Percentiles rank a stretch among this genome's conserved stretches.
phyloP scores from a whole-genome alignment of 2,329 filamentous ascomycete genomes.

The Colletotrichum lupini region DNA sequence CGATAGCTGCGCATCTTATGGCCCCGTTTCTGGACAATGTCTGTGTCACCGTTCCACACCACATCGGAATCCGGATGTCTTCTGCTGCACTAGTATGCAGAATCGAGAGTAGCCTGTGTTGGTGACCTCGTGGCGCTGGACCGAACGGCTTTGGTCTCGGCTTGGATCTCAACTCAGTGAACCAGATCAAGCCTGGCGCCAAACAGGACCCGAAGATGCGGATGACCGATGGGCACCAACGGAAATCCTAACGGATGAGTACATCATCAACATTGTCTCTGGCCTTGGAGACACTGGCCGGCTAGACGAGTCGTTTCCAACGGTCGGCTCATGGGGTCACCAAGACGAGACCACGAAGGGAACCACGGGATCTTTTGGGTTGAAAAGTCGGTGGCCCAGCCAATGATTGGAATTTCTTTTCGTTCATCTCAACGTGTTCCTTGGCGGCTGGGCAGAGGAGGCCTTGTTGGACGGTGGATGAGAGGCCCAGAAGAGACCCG shows the following conservation, averaged over 20 bases:
- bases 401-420: conserved; percentile 18
- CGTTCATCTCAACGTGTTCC: conserved; percentile 13
- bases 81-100: conserved; percentile 4
- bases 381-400: conserved; percentile 8
- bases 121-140: conserved; percentile 19
- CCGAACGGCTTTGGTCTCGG: neutral
- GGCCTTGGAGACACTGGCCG: neutral
- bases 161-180: neutral
- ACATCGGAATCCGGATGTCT: conserved; percentile 20
- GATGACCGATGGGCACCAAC: neutral
- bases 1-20: conserved; percentile 30
- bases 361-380: neutral
- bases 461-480: conserved; percentile 2
- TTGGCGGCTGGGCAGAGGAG: conserved; percentile 27
- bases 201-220: neutral
- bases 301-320: conserved; percentile 5
- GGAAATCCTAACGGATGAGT: neutral
- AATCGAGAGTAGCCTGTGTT: neutral
- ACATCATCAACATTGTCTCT: neutral
- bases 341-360: neutral
- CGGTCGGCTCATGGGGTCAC: neutral
- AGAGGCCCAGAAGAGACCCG: conserved; percentile 10
- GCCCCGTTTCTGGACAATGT: neutral
- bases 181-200: conserved; percentile 10
- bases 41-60: conserved; percentile 20